phyloP scores from a whole-genome alignment of 2,329 filamentous ascomycete species.

The Aspergillus calidoustus region DNA sequence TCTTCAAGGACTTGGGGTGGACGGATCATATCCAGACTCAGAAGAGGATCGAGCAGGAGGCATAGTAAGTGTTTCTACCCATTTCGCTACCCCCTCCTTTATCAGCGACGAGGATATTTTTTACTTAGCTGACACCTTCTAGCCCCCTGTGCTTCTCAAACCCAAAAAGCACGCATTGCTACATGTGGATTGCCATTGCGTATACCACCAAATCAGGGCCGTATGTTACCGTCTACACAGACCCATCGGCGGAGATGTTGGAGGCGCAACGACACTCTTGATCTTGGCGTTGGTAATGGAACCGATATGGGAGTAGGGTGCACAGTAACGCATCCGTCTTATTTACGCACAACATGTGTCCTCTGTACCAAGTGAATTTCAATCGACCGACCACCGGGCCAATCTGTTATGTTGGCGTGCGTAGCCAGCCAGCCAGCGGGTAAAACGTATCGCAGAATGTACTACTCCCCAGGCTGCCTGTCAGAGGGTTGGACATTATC shows the following conservation, averaged over 20 bases:
- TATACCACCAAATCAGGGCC: neutral
- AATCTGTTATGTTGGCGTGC: too few relatives aligned
- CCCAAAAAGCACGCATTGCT: neutral
- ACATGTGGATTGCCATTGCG: conserved; percentile 5
- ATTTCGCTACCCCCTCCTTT: neutral
- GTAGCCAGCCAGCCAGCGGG: too few relatives aligned
- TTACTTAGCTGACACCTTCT: neutral
- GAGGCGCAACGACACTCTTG: too few relatives aligned
- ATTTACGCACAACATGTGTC: too few relatives aligned
- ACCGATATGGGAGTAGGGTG: too few relatives aligned
- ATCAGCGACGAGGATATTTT: neutral
- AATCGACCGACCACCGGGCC: too few relatives aligned
- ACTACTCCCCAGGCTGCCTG: too few relatives aligned
- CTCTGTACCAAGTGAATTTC: too few relatives aligned
- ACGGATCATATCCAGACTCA: neutral
- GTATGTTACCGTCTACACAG: conserved; percentile 6
- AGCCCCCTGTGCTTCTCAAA: neutral
- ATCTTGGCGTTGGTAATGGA: too few relatives aligned
- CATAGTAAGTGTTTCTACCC: conserved; percentile 1
- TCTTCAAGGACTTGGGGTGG: conserved; percentile 7
- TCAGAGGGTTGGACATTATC: too few relatives aligned
- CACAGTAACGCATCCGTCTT: too few relatives aligned
- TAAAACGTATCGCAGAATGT: too few relatives aligned
- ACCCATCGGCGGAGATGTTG: neutral
- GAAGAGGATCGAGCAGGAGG: neutral